These are phyloP conservation scores for Kickxella alabastrina DNA, from an alignment of 192 early-diverging fungal genomes.

Conservation along the genomic window DNA sequence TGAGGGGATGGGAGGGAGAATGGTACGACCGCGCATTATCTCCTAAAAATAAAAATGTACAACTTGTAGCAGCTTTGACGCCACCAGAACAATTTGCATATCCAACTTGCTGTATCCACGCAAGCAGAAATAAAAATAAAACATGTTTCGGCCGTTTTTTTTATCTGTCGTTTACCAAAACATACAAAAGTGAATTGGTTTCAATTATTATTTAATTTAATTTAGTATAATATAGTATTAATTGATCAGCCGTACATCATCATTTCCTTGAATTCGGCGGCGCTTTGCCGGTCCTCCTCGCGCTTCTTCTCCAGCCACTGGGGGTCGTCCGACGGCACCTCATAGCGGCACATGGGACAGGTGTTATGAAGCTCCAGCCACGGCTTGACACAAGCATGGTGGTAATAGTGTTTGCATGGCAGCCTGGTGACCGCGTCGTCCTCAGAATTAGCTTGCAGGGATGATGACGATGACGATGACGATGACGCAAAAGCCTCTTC, in stretches of 20 bases:
- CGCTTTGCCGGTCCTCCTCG: constrained; percentile 20
- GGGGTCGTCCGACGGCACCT: constrained; percentile 48
- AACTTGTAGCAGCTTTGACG: background rate
- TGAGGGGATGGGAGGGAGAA: no score
- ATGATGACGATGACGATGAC: background rate
- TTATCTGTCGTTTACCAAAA: no score
- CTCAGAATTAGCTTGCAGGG: background rate
- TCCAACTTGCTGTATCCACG: no score
- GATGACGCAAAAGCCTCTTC: constrained; percentile 7
- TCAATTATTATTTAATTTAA: no score
- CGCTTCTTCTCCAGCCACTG: constrained; percentile 46
- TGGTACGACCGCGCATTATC: no score
- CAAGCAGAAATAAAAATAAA: no score
- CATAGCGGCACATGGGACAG: constrained; percentile 46
- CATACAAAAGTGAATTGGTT: no score
- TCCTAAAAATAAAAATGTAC: background rate
- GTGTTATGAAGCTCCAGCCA: constrained; percentile 54
- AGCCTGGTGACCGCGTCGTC: constrained; percentile 19
- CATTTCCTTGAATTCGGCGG: constrained; percentile 27
- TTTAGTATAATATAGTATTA: no score
- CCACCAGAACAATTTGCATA: no score
- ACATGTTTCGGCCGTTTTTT: no score
- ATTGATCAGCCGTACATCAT: constrained; percentile 39
- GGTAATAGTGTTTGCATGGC: constrained; percentile 42
- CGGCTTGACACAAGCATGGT: constrained; percentile 34